These are phyloP conservation scores for Lolium multiflorum DNA, from an alignment of 176 grass and related monocot genomes.

Conservation along the genomic window DNA sequence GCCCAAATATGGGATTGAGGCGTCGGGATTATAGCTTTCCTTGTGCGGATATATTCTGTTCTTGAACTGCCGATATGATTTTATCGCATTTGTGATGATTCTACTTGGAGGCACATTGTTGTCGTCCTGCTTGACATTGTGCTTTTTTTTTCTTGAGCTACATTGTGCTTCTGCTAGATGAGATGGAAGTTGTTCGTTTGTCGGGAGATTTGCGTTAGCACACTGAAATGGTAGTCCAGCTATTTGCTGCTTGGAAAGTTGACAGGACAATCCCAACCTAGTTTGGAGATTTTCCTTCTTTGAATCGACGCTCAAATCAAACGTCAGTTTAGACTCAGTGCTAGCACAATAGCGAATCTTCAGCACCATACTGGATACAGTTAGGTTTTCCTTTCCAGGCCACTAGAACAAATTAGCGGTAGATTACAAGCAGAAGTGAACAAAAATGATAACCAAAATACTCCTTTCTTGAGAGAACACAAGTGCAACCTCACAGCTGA, in stretches of 20 bases:
- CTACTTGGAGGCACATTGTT: neutral
- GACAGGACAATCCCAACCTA: neutral
- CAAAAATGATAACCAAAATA: slow-evolving; percentile 20
- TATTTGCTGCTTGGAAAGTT: neutral
- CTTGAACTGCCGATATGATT: neutral
- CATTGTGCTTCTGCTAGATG: neutral
- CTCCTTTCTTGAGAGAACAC: slow-evolving; percentile 13
- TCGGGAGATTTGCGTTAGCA: neutral
- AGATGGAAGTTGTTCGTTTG: neutral
- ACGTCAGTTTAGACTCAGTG: neutral
- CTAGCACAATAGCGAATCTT: neutral
- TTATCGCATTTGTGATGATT: neutral
- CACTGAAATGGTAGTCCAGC: neutral
- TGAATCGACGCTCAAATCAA: neutral
- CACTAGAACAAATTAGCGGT: neutral
- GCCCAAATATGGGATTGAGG: neutral
- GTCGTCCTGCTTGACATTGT: neutral
- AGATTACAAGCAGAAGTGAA: neutral
- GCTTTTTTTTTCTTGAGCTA: too few relatives aligned
- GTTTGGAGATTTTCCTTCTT: neutral
- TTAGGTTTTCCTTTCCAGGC: neutral
- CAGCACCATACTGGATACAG: neutral
- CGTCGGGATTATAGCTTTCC: neutral
- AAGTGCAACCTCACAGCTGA: slow-evolving; percentile 29
- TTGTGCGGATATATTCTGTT: neutral